Conservation (phyloP, 1,139 yeast genomes). For the Yamadazyma conglobata region DNA sequence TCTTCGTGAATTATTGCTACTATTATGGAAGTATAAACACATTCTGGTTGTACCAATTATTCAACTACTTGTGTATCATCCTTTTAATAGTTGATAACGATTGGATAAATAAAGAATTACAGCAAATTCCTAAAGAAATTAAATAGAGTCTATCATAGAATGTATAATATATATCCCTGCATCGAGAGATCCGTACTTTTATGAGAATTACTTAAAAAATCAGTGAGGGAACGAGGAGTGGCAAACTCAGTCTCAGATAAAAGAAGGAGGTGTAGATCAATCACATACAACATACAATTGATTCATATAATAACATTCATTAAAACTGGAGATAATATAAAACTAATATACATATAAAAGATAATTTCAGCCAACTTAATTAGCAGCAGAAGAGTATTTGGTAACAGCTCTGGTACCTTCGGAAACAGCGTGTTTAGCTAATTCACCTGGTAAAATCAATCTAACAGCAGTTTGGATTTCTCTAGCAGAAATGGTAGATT, state of each 20-base stretch:
- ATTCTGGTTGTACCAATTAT: constrained; percentile 66
- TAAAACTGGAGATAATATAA: constrained; percentile 8
- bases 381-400: constrained; percentile 89
- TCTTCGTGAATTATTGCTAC: constrained; percentile 52
- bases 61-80: constrained; percentile 46
- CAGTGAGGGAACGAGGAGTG: too few species aligned
- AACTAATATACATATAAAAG: constrained; percentile 12
- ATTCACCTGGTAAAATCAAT: constrained; percentile 98
- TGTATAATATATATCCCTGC: too few species aligned
- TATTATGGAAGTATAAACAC: constrained; percentile 67
- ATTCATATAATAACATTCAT: constrained; percentile 15
- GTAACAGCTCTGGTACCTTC: constrained; percentile 99
- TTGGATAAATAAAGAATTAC: constrained; percentile 3
- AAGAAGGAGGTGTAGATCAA: not conserved
- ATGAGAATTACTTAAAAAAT: too few species aligned
- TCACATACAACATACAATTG: too few species aligned
- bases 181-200: too few species aligned
- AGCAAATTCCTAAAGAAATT: too few species aligned
- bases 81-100: constrained; percentile 6
- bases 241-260: not conserved
- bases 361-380: constrained; percentile 19
- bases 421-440: constrained; percentile 98
- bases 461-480: constrained; percentile 99
- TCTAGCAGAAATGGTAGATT: constrained; percentile 98
- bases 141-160: too few species aligned